phyloP scores from a whole-genome alignment of 1,284 basidiomycete genomes.

The Cryptococcus jaspeensis region DNA sequence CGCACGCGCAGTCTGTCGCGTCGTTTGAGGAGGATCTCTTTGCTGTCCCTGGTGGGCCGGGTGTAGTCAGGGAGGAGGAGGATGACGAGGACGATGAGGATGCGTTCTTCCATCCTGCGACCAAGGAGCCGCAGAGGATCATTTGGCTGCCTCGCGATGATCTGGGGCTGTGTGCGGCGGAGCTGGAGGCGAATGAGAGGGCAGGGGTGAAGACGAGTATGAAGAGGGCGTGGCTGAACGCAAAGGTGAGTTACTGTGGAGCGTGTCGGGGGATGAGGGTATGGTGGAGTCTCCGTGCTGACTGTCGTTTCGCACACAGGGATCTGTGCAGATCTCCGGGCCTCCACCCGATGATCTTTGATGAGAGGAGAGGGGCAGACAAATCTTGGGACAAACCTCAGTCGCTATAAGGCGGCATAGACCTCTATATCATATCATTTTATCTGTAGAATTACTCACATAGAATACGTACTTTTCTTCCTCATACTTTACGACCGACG shows the following conservation, averaged over 20 bases:
- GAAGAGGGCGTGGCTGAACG: conserved; percentile 63
- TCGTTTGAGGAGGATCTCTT: conserved; percentile 14
- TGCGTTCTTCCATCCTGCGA: conserved; percentile 75
- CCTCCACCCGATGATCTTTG: conserved; percentile 39
- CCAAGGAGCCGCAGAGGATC: conserved; percentile 66
- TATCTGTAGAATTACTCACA: no score
- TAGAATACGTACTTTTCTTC: no score
- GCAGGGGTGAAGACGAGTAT: conserved; percentile 62
- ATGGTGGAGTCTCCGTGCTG: no score
- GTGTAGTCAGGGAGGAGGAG: conserved; percentile 19
- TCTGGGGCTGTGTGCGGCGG: conserved; percentile 64
- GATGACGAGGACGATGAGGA: conserved; percentile 28
- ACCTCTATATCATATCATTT: no score
- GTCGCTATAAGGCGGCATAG: no score
- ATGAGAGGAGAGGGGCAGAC: neutral
- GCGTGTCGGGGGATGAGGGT: no score
- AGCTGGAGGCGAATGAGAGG: conserved; percentile 60
- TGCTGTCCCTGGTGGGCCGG: conserved; percentile 42
- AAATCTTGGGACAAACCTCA: neutral
- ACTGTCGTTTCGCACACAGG: conserved; percentile 39
- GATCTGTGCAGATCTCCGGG: conserved; percentile 62
- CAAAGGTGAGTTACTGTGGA: conserved; percentile 44
- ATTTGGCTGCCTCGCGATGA: conserved; percentile 78
- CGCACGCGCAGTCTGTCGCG: no score
- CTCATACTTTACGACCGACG: no score